These are phyloP conservation scores for Aspergillus chevalieri DNA, from an alignment of 2,329 filamentous ascomycete genomes.

Conservation along the genomic window DNA sequence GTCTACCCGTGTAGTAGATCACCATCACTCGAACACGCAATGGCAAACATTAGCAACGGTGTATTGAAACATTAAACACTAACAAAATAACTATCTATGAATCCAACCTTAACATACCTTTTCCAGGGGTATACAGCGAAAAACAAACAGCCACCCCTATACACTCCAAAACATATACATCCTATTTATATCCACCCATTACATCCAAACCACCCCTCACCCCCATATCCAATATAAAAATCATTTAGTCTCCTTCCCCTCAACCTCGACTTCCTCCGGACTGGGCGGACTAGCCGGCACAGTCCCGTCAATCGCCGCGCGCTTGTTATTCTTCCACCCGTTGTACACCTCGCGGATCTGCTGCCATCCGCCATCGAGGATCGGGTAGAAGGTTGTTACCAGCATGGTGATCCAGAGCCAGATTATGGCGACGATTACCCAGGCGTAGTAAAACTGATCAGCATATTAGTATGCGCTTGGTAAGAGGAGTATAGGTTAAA, in stretches of 20 bases:
- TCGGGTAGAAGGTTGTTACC: conserved; percentile 45
- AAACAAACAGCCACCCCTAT: too few species aligned
- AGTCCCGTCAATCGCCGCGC: not conserved
- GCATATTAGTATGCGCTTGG: not conserved
- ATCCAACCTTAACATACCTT: not conserved
- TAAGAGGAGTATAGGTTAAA: too few species aligned
- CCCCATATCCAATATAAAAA: not conserved
- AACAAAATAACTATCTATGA: not conserved
- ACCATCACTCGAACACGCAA: too few species aligned
- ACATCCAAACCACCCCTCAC: too few species aligned
- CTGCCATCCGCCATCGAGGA: conserved; percentile 42
- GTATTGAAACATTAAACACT: not conserved
- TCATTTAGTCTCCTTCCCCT: not conserved
- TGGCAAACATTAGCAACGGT: not conserved
- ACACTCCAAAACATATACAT: too few species aligned
- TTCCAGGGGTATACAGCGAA: too few species aligned
- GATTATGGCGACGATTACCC: conserved; percentile 47
- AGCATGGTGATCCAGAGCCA: conserved; percentile 51
- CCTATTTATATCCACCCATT: too few species aligned
- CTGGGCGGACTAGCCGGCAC: not conserved
- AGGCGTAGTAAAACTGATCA: conserved; percentile 43
- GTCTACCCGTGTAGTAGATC: too few species aligned
- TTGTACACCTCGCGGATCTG: conserved; percentile 20
- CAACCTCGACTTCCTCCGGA: not conserved
- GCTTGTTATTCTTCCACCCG: conserved; percentile 1